Evolutionary conservation across 306 rosid genomes (phyloP).

Genomic region (Prunus padus): DNA sequence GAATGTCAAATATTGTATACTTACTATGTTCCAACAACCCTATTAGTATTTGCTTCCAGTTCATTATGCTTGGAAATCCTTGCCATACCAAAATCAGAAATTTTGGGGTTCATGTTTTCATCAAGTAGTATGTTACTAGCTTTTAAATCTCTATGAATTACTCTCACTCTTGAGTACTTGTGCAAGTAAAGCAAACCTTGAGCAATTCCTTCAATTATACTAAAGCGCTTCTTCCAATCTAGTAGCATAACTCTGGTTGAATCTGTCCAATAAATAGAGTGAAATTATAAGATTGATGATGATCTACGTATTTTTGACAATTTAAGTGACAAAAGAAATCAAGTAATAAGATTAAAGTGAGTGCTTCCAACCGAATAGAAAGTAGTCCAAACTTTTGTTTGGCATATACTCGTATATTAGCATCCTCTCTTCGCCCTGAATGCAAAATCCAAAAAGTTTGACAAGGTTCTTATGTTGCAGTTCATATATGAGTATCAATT

Average conservation of each 20-base stretch:
- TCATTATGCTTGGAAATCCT: background rate
- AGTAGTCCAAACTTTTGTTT: no score
- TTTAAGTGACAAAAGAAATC: no score
- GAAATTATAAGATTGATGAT: no score
- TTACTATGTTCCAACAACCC: conserved; percentile 17
- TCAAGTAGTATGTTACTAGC: conserved; percentile 25
- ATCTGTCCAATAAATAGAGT: no score
- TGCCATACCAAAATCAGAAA: conserved; percentile 28
- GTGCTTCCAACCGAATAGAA: no score
- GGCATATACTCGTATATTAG: no score
- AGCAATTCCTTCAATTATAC: conserved; percentile 14
- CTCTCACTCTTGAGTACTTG: conserved; percentile 22
- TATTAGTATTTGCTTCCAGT: conserved; percentile 1
- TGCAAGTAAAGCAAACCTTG: conserved; percentile 15
- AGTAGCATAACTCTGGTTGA: background rate
- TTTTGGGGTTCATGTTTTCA: background rate
- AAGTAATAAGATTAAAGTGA: no score
- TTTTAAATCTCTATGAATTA: conserved; percentile 26
- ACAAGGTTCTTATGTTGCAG: no score
- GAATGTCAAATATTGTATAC: background rate
- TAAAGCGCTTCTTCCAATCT: conserved; percentile 23
- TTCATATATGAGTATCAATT: no score
- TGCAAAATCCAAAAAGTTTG: no score
- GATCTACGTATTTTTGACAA: no score
- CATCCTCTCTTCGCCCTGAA: no score